Base-by-base conservation (phyloP, 148 eudicot species). In the Oxyria digyna region DNA sequence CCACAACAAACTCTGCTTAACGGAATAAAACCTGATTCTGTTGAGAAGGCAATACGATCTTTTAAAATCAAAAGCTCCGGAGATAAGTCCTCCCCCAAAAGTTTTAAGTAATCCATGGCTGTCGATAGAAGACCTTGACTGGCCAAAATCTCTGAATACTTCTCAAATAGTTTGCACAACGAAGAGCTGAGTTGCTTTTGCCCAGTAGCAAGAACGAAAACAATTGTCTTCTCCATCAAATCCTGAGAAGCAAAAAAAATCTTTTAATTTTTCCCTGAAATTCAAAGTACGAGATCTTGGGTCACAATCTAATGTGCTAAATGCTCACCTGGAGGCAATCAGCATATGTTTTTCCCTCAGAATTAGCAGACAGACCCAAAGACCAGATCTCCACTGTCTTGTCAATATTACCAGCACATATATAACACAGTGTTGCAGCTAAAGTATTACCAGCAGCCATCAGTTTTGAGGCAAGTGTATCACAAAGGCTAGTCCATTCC, bases 331-430 rank as follows among this genome's bases (percentile, higher is more conserved):
- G 97, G 67, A 91, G 93, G 78, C 81, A 88, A 73, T 87, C 97
- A 42, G 91, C 83, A 82, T 90, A 94, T 7, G 97, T 72, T 79
- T 88, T 94, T 42, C 85, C 89, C 24, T 81, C 97, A 0, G 84
- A 71, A 69, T 87, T 87, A 46, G 75, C 66, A 38, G 96, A 73
- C 66, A 94, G 80, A 72, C 79, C 73, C 41, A 54, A 81, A 0
- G 97, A 90, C 99, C 97, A 90, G 69, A 94, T 87, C 82, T 88
- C 99, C 69, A 94, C 91, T 42, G 97, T 85, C 77, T 81, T 91
- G 77, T 94, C 97, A 27, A 94, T 88, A 75, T 88, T 94, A 72
- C 97, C 97, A 80, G 97, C 89, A 82, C 99, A 94, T 11, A 94
- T 91, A 75, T 83, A 94, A 74, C 99, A 94, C 8, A 88, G 85